phyloP scores from a whole-genome alignment of 1,139 yeast genomes.

The Sugiyamaella xylanicola region DNA sequence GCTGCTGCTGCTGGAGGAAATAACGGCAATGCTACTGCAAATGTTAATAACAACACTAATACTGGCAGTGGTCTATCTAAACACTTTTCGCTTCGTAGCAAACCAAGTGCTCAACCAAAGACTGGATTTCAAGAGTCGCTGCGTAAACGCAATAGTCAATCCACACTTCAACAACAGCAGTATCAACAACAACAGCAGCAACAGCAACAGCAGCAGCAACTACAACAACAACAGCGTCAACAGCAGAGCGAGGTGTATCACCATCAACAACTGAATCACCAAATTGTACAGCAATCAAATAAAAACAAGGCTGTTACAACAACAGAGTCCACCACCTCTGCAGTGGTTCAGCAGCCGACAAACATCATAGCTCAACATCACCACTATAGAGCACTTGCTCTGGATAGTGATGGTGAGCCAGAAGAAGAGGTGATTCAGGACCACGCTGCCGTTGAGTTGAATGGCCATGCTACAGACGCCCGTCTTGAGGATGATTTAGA shows the following conservation, averaged over 20 bases:
- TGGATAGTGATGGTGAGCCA: conserved; percentile 31
- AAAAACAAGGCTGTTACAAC: background rate
- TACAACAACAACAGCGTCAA: conserved; percentile 3
- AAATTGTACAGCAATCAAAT: conserved; percentile 16
- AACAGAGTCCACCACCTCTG: conserved; percentile 6
- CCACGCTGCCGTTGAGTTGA: background rate
- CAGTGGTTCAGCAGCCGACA: conserved; percentile 5
- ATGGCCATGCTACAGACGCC: too few relatives aligned
- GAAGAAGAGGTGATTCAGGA: conserved; percentile 17
- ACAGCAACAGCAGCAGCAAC: conserved; percentile 9
- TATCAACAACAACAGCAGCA: background rate
- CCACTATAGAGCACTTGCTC: conserved; percentile 20
- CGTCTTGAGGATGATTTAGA: conserved; percentile 32
- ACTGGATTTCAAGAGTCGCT: conserved; percentile 7
- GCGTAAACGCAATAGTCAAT: conserved; percentile 1
- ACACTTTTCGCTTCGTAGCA: background rate
- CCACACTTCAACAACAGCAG: background rate
- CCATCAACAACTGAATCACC: conserved; percentile 16
- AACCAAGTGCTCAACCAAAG: background rate
- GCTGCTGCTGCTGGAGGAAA: background rate
- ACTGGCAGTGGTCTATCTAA: background rate
- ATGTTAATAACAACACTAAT: too few relatives aligned
- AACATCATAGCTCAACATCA: conserved; percentile 11
- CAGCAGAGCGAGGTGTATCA: background rate
- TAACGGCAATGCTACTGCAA: background rate